Base-by-base conservation (phyloP, 208 protist genomes). In the Borovskyia barvae region DNA sequence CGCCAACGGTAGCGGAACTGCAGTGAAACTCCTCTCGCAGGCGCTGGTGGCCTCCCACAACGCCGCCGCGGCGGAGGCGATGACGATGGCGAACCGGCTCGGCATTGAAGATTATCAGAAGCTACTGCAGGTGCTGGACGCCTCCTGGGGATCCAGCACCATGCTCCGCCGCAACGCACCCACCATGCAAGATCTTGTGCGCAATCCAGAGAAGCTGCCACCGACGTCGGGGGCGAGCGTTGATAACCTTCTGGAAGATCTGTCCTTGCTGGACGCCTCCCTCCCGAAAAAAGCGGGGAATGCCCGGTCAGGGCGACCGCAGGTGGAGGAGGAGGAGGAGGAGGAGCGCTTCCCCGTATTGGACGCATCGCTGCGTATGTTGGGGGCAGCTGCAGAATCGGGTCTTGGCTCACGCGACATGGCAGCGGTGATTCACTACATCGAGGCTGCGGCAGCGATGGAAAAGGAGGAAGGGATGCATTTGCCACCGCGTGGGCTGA, bases 131-230 rank as follows among this genome's bases (percentile, higher is more conserved):
- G 86, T 94, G 56, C 70, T 96, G 30, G 90, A 96, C 43, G 78
- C 82, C 29, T 88, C 82, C 24, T 94, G 87, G 85, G 82, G 80
- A 51, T 56, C 70, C 5, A 92, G 84, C 72, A 93, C 83, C 40
- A 94, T 94, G 85, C 79, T 94, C 63, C 83, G 87, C 25, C 80
- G 90, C 46, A 93, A 90, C 68, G 87, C 83, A 3, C 65, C 78
- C 25, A 76, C 77, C 19, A 87, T 93, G 87, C 83, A 93, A 72
- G 77, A 91, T 45, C 72, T 92, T 15, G 62, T 96, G 46, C 79
- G 84, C 37, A 87, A 82, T 52, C 85, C 84, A 0, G 87, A 90
- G 35, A 87, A 77, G 49, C 40, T 84, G 24, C 67, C 85, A 4
- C 82, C 82, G 15, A 61, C 75, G 17, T 87, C 80, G 19, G 66